Evolutionary conservation across 2,329 filamentous ascomycete genomes (phyloP).

Genomic region (Penicillium thymicola): DNA sequence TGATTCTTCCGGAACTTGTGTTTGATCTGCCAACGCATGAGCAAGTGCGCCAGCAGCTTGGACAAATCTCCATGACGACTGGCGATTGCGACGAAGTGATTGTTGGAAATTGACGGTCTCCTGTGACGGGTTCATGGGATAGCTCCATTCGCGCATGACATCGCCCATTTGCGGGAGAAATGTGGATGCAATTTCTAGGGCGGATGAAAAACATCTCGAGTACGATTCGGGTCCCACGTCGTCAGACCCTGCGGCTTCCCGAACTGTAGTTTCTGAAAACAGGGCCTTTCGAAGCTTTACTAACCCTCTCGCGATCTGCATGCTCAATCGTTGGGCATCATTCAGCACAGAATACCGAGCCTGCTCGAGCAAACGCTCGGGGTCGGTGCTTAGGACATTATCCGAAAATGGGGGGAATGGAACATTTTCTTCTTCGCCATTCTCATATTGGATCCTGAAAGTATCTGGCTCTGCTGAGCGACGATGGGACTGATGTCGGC

Average conservation of each 20-base stretch:
- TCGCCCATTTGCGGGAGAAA: conserved; percentile 57
- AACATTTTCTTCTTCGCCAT: conserved; percentile 59
- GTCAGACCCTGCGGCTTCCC: conserved; percentile 29
- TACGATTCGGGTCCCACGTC: conserved; percentile 32
- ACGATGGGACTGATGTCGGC: conserved; percentile 48
- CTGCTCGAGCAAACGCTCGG: conserved; percentile 37
- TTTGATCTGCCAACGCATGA: conserved; percentile 53
- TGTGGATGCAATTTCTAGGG: conserved; percentile 44
- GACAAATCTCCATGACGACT: conserved; percentile 57
- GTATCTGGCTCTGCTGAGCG: conserved; percentile 46
- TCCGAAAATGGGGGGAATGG: conserved; percentile 42
- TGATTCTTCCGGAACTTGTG: conserved; percentile 39
- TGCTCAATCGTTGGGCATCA: conserved; percentile 52
- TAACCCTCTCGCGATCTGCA: conserved; percentile 54
- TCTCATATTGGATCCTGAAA: conserved; percentile 57
- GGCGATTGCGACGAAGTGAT: conserved; percentile 54
- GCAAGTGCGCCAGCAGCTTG: conserved; percentile 60
- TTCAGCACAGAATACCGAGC: conserved; percentile 49
- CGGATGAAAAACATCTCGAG: conserved; percentile 40
- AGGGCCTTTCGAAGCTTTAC: conserved; percentile 55
- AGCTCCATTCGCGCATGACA: conserved; percentile 54
- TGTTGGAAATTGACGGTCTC: conserved; percentile 55
- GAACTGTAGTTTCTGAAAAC: conserved; percentile 47
- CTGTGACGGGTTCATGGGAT: conserved; percentile 55
- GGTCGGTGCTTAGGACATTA: conserved; percentile 22